Evolutionary conservation across 2,329 filamentous ascomycete species (phyloP).

Genomic region (Epichloe brachyelytri): DNA sequence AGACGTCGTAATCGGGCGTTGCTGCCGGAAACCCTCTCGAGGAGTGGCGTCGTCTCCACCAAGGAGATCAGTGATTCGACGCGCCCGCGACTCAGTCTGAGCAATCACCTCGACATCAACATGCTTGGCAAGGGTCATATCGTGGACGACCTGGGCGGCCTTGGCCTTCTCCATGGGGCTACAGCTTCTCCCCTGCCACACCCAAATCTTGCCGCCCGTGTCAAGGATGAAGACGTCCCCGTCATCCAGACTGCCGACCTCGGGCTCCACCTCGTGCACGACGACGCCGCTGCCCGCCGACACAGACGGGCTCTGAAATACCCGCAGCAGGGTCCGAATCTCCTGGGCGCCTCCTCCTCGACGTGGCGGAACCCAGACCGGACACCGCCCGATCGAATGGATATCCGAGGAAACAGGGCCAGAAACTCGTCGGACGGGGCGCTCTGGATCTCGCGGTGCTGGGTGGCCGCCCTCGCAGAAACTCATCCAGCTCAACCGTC

Average conservation of each 20-base stretch:
- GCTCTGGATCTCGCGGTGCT: conserved; percentile 51
- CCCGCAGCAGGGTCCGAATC: conserved; percentile 41
- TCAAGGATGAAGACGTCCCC: conserved; percentile 55
- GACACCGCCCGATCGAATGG: conserved; percentile 48
- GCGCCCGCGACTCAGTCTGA: conserved; percentile 43
- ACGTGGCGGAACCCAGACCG: conserved; percentile 51
- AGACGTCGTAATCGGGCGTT: conserved; percentile 24
- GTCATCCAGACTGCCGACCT: conserved; percentile 49
- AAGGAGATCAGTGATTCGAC: conserved; percentile 42
- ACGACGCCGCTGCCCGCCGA: conserved; percentile 37
- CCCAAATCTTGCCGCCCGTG: conserved; percentile 49
- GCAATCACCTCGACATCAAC: conserved; percentile 52
- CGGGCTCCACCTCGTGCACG: conserved; percentile 51
- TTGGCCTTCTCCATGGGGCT: conserved; percentile 58
- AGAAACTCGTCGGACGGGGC: conserved; percentile 47
- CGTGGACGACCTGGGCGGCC: conserved; percentile 53
- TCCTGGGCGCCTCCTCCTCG: conserved; percentile 28
- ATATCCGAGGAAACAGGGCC: conserved; percentile 44
- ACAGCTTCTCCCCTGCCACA: conserved; percentile 54
- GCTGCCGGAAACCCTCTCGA: conserved; percentile 25
- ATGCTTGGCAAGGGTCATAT: conserved; percentile 50
- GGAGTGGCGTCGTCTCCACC: conserved; percentile 32
- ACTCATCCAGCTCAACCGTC: conserved; percentile 58
- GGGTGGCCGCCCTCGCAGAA: conserved; percentile 45
- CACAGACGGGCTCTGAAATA: conserved; percentile 38